Percentiles rank a stretch among this genome's conserved stretches.
These are phyloP conservation scores for Cercospora nicotianae DNA, from an alignment of 2,329 filamentous ascomycete genomes.

Conservation along the genomic window DNA sequence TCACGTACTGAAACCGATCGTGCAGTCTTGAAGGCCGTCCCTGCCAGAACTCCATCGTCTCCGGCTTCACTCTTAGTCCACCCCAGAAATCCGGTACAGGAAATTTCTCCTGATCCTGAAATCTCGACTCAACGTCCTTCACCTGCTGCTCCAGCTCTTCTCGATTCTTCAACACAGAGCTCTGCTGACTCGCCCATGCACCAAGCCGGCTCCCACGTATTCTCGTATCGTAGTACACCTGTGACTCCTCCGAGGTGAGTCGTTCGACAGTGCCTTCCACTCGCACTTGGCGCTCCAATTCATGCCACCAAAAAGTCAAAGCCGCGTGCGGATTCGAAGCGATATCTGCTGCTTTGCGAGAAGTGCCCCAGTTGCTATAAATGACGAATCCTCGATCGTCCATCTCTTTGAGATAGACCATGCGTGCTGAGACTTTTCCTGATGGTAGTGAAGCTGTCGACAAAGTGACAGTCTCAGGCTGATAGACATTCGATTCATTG, in stretches of 20 bases:
- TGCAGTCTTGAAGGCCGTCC: slow-evolving; percentile 86
- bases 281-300: slow-evolving; percentile 82
- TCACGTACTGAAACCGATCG: slow-evolving; percentile 86
- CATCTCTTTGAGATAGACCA: slow-evolving; percentile 95
- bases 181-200: slow-evolving; percentile 92
- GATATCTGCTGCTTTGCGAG: slow-evolving; percentile 66
- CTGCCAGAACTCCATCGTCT: slow-evolving; percentile 94
- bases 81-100: slow-evolving; percentile 95
- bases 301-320: slow-evolving; percentile 88
- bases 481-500: slow-evolving; percentile 59
- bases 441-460: slow-evolving; percentile 81
- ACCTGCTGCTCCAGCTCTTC: slow-evolving; percentile 76
- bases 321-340: slow-evolving; percentile 73
- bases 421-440: slow-evolving; percentile 78
- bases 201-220: slow-evolving; percentile 82
- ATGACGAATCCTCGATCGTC: slow-evolving; percentile 81
- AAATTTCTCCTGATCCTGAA: slow-evolving; percentile 74
- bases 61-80: slow-evolving; percentile 79
- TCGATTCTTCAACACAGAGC: slow-evolving; percentile 68
- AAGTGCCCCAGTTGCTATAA: slow-evolving; percentile 89
- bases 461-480: slow-evolving; percentile 86
- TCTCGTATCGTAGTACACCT: slow-evolving; percentile 62
- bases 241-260: slow-evolving; percentile 68
- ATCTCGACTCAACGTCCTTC: slow-evolving; percentile 70
- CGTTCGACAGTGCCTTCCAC: slow-evolving; percentile 77